Conservation (phyloP, 2,329 filamentous ascomycete genomes). For the Sporothrix humicola region DNA sequence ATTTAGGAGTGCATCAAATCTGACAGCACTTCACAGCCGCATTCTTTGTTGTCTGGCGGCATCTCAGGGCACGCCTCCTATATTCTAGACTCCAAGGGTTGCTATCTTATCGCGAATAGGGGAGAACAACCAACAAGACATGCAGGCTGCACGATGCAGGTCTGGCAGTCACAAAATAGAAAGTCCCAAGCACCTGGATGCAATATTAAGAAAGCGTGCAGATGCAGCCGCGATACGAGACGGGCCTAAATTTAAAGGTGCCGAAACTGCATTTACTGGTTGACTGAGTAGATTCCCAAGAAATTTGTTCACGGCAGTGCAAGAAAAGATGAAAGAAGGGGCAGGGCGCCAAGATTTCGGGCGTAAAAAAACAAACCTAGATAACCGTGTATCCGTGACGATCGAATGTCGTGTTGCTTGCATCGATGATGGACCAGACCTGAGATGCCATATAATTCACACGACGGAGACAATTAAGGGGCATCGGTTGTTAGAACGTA, state of each 20-base stretch:
- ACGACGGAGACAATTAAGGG: too few species aligned
- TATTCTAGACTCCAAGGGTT: too few species aligned
- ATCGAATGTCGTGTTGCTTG: neutral
- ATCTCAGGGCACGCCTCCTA: too few species aligned
- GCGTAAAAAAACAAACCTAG: neutral
- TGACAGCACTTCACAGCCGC: neutral
- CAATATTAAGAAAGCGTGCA: neutral
- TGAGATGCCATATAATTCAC: too few species aligned
- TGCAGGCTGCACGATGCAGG: slow-evolving; percentile 1
- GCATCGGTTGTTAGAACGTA: too few species aligned
- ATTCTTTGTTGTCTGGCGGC: neutral
- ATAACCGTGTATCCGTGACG: neutral
- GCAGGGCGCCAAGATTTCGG: slow-evolving; percentile 2
- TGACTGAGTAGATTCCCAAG: neutral
- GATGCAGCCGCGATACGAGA: neutral
- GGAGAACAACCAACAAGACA: neutral
- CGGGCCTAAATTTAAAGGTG: neutral
- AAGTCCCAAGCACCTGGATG: slow-evolving; percentile 2
- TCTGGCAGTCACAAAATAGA: neutral
- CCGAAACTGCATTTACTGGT: neutral
- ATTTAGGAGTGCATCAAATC: neutral
- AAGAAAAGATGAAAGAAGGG: neutral
- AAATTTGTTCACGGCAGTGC: neutral
- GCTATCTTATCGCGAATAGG: neutral
- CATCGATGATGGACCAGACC: too few species aligned